Percentiles rank a stretch among this genome's conserved stretches.
phyloP scores from a whole-genome alignment of 202 grass and related monocot genomes.

The Musa balbisiana region DNA sequence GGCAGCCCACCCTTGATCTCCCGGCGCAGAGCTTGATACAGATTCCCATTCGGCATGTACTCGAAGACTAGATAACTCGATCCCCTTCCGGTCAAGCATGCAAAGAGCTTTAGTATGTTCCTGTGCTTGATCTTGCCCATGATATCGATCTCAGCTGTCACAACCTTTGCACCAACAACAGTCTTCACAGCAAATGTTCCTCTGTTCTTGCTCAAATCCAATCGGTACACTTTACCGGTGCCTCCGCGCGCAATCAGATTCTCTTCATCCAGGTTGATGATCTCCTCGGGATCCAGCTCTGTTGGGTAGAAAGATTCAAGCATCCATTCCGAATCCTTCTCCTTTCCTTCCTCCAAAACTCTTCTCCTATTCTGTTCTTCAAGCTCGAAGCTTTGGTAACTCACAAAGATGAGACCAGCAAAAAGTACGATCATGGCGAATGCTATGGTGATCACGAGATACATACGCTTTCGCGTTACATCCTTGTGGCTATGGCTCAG shows the following conservation, averaged over 20 bases:
- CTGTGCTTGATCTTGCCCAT: slow-evolving; percentile 53
- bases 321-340: slow-evolving; percentile 45
- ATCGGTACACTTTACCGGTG: slow-evolving; percentile 51
- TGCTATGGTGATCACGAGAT: slow-evolving; percentile 39
- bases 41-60: slow-evolving; percentile 60
- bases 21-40: slow-evolving; percentile 59
- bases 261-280: slow-evolving; percentile 43
- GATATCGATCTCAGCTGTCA: slow-evolving; percentile 47
- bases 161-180: slow-evolving; percentile 41
- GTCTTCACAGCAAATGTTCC: slow-evolving; percentile 58
- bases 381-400: slow-evolving; percentile 67
- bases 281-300: slow-evolving; percentile 50
- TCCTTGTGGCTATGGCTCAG: slow-evolving; percentile 29
- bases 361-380: slow-evolving; percentile 39
- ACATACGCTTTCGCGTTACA: slow-evolving; percentile 27
- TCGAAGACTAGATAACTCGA: slow-evolving; percentile 59
- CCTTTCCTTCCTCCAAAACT: slow-evolving; percentile 34
- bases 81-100: slow-evolving; percentile 40
- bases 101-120: slow-evolving; percentile 74
- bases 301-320: slow-evolving; percentile 47
- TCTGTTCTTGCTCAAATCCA: slow-evolving; percentile 54
- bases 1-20: slow-evolving; percentile 40
- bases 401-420: slow-evolving; percentile 43
- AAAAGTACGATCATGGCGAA: slow-evolving; percentile 44
- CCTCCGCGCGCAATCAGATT: slow-evolving; percentile 59